Evolutionary conservation across 2,329 filamentous ascomycete genomes (phyloP).

Genomic region (Penicillium oxalicum): DNA sequence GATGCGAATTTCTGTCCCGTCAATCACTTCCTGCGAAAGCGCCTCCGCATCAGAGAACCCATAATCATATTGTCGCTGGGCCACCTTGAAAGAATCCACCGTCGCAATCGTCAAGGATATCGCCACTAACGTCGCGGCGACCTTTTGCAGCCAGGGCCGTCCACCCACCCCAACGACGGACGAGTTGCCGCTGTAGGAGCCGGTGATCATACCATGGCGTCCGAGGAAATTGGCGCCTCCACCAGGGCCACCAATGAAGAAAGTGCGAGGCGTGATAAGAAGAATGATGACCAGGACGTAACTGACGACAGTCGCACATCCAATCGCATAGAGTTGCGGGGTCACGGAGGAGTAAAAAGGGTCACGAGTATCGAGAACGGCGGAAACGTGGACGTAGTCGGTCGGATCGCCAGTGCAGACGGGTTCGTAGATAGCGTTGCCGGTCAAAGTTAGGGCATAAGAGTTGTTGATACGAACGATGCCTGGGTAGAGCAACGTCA

Average conservation of each 20-base stretch:
- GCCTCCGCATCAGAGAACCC: slow-evolving; percentile 73
- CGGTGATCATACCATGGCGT: slow-evolving; percentile 76
- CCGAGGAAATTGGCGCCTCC: slow-evolving; percentile 68
- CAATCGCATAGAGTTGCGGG: slow-evolving; percentile 87
- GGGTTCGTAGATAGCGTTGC: slow-evolving; percentile 47
- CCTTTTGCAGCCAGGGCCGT: slow-evolving; percentile 85
- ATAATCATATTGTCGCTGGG: slow-evolving; percentile 69
- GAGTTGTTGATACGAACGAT: slow-evolving; percentile 39
- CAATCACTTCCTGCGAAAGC: slow-evolving; percentile 73
- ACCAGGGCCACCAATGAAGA: slow-evolving; percentile 69
- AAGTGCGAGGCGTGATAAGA: slow-evolving; percentile 89
- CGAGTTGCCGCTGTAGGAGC: slow-evolving; percentile 59
- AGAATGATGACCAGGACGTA: slow-evolving; percentile 93
- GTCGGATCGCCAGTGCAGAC: slow-evolving; percentile 41
- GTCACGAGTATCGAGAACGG: slow-evolving; percentile 64
- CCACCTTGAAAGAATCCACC: slow-evolving; percentile 80
- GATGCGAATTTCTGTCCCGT: slow-evolving; percentile 77
- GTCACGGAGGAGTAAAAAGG: slow-evolving; percentile 93
- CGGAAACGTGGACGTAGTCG: slow-evolving; percentile 35
- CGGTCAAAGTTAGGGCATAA: slow-evolving; percentile 40
- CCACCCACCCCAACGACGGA: slow-evolving; percentile 80
- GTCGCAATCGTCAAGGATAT: slow-evolving; percentile 92
- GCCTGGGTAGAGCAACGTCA: slow-evolving; percentile 21
- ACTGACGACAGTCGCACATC: slow-evolving; percentile 81
- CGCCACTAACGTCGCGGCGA: slow-evolving; percentile 57